Evolutionary conservation across 179 eudicot genomes (phyloP).

Genomic region (Gypsophila paniculata): DNA sequence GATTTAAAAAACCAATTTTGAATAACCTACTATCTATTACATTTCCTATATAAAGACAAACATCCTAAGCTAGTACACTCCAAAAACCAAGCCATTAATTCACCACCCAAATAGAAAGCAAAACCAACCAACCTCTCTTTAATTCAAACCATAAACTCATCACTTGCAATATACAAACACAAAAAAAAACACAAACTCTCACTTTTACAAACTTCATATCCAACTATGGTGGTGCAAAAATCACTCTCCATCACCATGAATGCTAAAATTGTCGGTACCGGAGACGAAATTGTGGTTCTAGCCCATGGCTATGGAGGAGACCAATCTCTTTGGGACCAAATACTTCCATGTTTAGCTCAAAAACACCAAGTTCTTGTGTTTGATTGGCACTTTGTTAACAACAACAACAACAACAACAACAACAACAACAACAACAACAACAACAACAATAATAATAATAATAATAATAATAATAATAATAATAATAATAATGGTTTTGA

Average conservation of each 20-base stretch:
- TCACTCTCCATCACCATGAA: conserved; percentile 38
- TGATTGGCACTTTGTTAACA: conserved; percentile 36
- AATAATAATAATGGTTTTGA: conserved; percentile 17
- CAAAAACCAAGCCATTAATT: neutral
- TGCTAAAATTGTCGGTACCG: conserved; percentile 35
- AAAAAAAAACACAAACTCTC: neutral
- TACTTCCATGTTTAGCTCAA: conserved; percentile 33
- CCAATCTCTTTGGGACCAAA: conserved; percentile 40
- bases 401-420: neutral
- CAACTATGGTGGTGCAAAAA: conserved; percentile 42
- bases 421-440: too few species aligned
- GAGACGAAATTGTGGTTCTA: conserved; percentile 31
- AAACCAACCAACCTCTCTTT: conserved; percentile 10
- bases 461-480: neutral
- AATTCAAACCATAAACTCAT: neutral
- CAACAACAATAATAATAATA: too few species aligned
- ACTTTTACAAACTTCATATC: neutral
- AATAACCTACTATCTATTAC: too few species aligned
- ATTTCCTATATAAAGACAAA: conserved; percentile 16
- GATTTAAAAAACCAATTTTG: too few species aligned
- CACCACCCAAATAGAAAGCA: conserved; percentile 9
- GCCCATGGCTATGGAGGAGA: conserved; percentile 45
- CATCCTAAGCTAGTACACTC: neutral
- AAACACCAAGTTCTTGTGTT: conserved; percentile 32
- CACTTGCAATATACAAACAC: neutral